A percentile compares a stretch with the other conserved stretches of the same genome.
Conservation (phyloP, 371 early-diverging fungal species). For the Capniomyces stellatus region DNA sequence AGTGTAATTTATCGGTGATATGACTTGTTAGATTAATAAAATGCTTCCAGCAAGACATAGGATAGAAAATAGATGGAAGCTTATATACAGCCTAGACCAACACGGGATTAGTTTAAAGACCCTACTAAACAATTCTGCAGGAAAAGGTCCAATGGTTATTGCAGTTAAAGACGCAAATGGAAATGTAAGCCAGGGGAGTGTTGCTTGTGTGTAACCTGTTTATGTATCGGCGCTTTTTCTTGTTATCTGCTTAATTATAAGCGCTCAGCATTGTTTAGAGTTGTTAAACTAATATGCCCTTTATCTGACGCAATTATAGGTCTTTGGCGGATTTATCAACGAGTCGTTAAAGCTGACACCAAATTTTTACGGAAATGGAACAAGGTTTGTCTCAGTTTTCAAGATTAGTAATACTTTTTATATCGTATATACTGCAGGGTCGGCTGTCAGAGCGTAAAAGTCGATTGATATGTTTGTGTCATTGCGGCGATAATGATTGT, state of each 20-base stretch:
- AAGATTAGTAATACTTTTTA: no score
- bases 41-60: conserved; percentile 21
- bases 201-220: conserved; percentile 16
- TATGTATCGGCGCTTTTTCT: conserved; percentile 26
- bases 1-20: no score
- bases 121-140: conserved; percentile 39
- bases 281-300: neutral
- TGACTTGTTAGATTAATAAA: conserved; percentile 12
- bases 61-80: conserved; percentile 36
- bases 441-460: no score
- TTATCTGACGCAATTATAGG: conserved; percentile 23
- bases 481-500: no score
- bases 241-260: conserved; percentile 14
- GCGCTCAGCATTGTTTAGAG: conserved; percentile 28
- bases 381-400: no score
- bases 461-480: no score
- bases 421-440: no score
- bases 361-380: conserved; percentile 78
- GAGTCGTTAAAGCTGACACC: conserved; percentile 43
- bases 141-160: conserved; percentile 48
- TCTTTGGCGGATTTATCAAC: conserved; percentile 75
- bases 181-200: conserved; percentile 27
- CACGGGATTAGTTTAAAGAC: conserved; percentile 79
- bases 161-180: conserved; percentile 48
- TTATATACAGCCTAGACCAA: conserved; percentile 76